A percentile compares a stretch with the other conserved stretches of the same genome.
phyloP scores from a whole-genome alignment of 1,284 basidiomycete genomes.

The Erythrobasidium hasegawianum region DNA sequence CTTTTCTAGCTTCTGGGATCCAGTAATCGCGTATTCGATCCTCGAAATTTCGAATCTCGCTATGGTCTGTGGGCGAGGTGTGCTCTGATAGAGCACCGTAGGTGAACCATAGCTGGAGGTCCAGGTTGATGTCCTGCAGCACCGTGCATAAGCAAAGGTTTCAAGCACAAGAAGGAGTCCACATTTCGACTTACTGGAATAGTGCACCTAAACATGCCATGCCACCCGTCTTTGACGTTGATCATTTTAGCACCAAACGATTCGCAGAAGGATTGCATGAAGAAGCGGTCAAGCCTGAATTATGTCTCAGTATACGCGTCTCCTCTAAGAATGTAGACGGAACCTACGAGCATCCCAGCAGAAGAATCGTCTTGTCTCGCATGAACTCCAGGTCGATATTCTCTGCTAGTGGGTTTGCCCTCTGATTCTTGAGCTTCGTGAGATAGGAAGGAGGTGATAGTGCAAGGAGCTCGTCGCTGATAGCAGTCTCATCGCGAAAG shows the following conservation, averaged over 20 bases:
- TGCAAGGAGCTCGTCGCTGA: background rate
- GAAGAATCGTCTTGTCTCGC: slow-evolving; percentile 8
- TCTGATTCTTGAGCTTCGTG: background rate
- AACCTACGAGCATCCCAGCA: slow-evolving; percentile 1
- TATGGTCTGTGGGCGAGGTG: background rate
- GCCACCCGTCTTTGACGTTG: slow-evolving; percentile 1
- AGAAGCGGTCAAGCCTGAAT: background rate
- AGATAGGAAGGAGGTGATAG: background rate
- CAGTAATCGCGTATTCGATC: slow-evolving; percentile 10
- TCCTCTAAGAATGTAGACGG: no score
- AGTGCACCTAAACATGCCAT: slow-evolving; percentile 10
- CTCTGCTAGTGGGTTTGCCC: background rate
- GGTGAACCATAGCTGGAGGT: slow-evolving; percentile 15
- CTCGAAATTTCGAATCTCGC: slow-evolving; percentile 1
- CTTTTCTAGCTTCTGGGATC: slow-evolving; percentile 1
- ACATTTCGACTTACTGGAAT: slow-evolving; percentile 7
- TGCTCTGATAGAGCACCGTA: slow-evolving; percentile 1
- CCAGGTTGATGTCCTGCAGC: slow-evolving; percentile 3
- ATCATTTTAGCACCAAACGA: background rate
- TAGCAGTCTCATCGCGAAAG: background rate
- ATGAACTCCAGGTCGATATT: background rate
- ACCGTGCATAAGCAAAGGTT: no score
- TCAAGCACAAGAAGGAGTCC: no score
- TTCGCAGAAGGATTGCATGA: background rate
- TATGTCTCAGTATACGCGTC: no score